Conservation (phyloP, 768 basidiomycete species). For the Suillus subaureus region DNA sequence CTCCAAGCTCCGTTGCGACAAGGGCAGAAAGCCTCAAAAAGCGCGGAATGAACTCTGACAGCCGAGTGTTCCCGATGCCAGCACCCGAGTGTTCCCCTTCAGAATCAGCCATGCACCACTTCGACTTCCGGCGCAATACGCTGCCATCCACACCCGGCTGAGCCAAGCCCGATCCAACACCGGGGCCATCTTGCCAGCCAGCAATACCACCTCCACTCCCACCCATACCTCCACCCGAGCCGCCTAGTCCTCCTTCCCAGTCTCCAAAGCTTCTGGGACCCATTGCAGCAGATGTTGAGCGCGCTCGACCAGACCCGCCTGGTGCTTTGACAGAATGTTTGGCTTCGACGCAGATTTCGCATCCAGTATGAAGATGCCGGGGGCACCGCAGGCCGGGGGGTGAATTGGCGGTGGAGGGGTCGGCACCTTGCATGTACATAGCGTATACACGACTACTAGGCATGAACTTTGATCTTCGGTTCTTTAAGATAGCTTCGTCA, state of each 20-base stretch:
- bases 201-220: conserved; percentile 52
- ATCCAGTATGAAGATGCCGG: conserved; percentile 71
- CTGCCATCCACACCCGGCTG: conserved; percentile 58
- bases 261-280: conserved; percentile 8
- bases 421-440: conserved; percentile 63
- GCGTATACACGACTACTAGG: conserved; percentile 45
- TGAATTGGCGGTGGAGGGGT: conserved; percentile 62
- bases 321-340: conserved; percentile 37
- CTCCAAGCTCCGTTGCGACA: conserved; percentile 74
- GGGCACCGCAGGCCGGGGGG: conserved; percentile 69
- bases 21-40: conserved; percentile 80
- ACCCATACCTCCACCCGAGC: conserved; percentile 27
- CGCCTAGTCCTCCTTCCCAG: conserved; percentile 29
- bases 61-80: conserved; percentile 62
- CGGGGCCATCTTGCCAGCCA: conserved; percentile 76
- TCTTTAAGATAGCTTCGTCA: conserved; percentile 7
- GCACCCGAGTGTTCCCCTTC: conserved; percentile 29
- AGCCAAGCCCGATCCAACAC: conserved; percentile 71
- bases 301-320: conserved; percentile 27
- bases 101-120: conserved; percentile 24
- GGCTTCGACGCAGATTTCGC: conserved; percentile 77
- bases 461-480: conserved; percentile 16
- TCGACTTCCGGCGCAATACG: conserved; percentile 54
- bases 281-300: conserved; percentile 9
- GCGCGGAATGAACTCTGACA: conserved; percentile 65